Conservation (phyloP, 129 eudicot species). For the Artemisia tridentata region DNA sequence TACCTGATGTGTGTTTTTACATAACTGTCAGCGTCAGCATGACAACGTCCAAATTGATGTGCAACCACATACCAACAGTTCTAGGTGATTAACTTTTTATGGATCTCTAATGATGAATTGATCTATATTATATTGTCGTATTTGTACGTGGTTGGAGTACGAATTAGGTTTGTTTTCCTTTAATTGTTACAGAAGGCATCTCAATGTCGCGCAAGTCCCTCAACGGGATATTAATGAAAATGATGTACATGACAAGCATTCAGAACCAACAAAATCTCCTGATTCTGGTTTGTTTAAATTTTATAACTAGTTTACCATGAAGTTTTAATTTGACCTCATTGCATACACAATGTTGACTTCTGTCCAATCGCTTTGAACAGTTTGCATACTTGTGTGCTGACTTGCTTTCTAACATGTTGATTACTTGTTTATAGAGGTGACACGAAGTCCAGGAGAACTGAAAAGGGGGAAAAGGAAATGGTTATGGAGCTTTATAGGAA, state of each 20-base stretch:
- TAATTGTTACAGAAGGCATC: background rate
- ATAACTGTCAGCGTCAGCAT: too few relatives aligned
- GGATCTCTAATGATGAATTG: background rate
- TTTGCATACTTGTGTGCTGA: background rate
- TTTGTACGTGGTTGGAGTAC: background rate
- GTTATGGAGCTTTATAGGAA: constrained; percentile 56
- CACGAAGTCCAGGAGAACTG: constrained; percentile 40
- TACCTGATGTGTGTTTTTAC: too few relatives aligned
- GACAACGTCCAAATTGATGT: too few relatives aligned
- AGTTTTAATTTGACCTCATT: too few relatives aligned
- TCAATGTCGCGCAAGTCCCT: background rate
- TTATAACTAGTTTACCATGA: background rate
- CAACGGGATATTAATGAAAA: background rate
- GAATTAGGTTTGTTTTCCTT: background rate
- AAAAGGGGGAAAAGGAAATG: constrained; percentile 37
- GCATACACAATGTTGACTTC: background rate
- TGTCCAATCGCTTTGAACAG: background rate
- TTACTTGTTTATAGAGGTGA: constrained; percentile 33
- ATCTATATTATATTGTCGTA: background rate
- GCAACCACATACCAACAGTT: background rate
- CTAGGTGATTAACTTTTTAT: background rate
- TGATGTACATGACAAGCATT: background rate
- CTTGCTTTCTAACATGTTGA: background rate
- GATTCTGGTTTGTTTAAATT: background rate
- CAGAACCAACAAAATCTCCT: background rate